Percentiles rank a stretch among this genome's conserved stretches.
These are phyloP conservation scores for Cyclotella baltica DNA, from an alignment of 108 stramenopile species.

Conservation along the genomic window DNA sequence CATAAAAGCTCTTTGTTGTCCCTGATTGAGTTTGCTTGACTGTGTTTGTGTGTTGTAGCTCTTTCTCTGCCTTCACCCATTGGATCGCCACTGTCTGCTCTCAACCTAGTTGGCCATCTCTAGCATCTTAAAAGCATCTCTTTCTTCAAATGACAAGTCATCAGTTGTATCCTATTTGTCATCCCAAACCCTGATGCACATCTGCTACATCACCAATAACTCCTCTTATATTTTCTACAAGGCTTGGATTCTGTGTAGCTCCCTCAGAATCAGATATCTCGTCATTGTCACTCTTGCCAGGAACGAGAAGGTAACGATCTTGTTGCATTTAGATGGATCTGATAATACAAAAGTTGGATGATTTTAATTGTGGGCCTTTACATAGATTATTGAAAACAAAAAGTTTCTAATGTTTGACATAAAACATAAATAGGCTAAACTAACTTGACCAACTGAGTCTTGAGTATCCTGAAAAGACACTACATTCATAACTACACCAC, in stretches of 20 bases:
- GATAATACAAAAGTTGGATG: no score
- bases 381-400: no score
- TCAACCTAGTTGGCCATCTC: neutral
- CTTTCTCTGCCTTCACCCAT: neutral
- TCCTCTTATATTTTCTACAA: neutral
- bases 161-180: neutral
- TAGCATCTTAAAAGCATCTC: neutral
- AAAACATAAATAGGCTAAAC: no score
- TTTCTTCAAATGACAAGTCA: neutral
- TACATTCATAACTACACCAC: no score
- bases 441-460: no score
- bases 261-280: neutral
- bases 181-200: neutral
- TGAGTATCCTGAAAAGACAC: no score
- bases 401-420: no score
- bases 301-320: neutral
- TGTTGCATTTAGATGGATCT: no score
- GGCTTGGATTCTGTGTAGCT: neutral
- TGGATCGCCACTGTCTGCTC: neutral
- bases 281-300: neutral
- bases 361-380: no score
- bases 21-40: neutral
- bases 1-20: neutral
- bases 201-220: neutral
- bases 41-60: neutral